Conservation (phyloP, 1,284 basidiomycete species). For the Tausonia pullulans region DNA sequence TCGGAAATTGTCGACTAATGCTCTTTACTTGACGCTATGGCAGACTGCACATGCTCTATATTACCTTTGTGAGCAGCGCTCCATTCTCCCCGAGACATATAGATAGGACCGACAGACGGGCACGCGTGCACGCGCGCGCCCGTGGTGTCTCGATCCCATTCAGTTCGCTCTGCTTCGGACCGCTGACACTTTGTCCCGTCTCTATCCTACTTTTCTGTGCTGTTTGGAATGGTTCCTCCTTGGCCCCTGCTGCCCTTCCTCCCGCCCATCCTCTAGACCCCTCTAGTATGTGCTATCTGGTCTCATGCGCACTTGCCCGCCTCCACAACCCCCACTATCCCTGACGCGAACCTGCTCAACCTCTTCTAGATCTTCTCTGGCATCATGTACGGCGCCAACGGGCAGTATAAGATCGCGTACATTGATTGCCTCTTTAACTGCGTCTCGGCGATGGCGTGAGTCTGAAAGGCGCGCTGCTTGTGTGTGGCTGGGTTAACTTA, state of each 20-base stretch:
- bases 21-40: not conserved
- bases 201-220: not conserved
- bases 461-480: not conserved
- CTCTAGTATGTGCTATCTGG: not conserved
- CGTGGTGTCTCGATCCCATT: not conserved
- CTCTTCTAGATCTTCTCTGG: constrained; percentile 33
- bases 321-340: not conserved
- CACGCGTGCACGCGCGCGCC: not conserved
- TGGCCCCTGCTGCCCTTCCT: not conserved
- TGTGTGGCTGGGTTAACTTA: not conserved
- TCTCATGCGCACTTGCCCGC: not conserved
- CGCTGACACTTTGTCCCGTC: not conserved
- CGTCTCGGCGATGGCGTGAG: constrained; percentile 38
- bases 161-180: not conserved
- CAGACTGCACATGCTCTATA: constrained; percentile 8
- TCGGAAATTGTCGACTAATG: not conserved
- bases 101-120: not conserved
- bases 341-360: not conserved
- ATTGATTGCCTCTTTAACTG: constrained; percentile 37
- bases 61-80: not conserved
- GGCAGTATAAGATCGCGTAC: constrained; percentile 18
- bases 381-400: constrained; percentile 37
- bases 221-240: not conserved
- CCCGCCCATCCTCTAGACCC: not conserved
- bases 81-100: too few relatives aligned